Conservation (phyloP, 768 basidiomycete genomes). For the Agrocybe chaxingu region DNA sequence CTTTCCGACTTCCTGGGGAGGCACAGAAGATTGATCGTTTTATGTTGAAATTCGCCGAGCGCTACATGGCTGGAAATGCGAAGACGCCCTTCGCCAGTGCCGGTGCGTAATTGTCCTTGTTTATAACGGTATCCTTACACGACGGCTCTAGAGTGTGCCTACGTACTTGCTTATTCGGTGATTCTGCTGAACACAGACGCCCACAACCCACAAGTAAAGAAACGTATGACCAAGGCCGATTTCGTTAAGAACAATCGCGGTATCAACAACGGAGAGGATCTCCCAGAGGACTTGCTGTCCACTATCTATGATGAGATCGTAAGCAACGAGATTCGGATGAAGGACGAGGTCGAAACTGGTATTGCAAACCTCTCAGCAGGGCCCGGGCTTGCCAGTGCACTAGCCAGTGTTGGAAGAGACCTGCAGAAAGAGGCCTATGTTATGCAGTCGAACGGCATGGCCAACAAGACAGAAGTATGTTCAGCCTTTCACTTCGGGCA, state of each 20-base stretch:
- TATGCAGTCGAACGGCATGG: slow-evolving; percentile 93
- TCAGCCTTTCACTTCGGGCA: background rate
- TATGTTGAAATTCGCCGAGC: slow-evolving; percentile 98
- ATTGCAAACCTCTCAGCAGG: slow-evolving; percentile 40
- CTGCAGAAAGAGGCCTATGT: slow-evolving; percentile 95
- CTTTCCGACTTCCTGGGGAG: slow-evolving; percentile 96
- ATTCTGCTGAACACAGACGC: slow-evolving; percentile 98
- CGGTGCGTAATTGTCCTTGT: slow-evolving; percentile 44
- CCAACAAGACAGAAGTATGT: slow-evolving; percentile 89
- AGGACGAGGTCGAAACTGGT: slow-evolving; percentile 84
- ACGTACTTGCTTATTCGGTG: slow-evolving; percentile 91
- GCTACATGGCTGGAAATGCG: slow-evolving; percentile 87
- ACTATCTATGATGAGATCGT: slow-evolving; percentile 89
- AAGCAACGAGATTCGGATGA: slow-evolving; percentile 95
- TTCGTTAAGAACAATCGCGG: slow-evolving; percentile 96
- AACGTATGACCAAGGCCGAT: slow-evolving; percentile 88
- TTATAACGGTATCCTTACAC: background rate
- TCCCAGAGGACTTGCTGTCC: slow-evolving; percentile 81
- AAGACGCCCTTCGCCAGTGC: slow-evolving; percentile 91
- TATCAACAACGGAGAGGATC: slow-evolving; percentile 87
- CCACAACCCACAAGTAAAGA: slow-evolving; percentile 92
- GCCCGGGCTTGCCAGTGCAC: slow-evolving; percentile 75
- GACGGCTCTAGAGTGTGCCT: slow-evolving; percentile 72
- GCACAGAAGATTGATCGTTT: slow-evolving; percentile 98
- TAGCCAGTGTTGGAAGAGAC: slow-evolving; percentile 91